These are phyloP conservation scores for Beta lomatogona DNA, from an alignment of 179 eudicot genomes.

Conservation along the genomic window DNA sequence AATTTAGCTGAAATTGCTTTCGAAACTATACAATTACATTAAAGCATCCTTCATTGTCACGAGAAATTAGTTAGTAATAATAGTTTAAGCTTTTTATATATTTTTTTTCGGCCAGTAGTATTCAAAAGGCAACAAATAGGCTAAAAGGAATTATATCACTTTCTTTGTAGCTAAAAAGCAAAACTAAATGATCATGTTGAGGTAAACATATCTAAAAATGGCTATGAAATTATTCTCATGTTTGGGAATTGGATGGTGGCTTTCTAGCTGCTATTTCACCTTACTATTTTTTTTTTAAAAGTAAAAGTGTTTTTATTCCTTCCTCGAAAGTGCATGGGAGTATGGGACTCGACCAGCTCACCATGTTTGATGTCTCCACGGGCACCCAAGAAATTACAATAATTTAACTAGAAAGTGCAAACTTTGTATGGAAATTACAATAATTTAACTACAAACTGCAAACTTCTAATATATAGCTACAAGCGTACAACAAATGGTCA, in stretches of 20 bases:
- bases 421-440: no score
- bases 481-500: no score
- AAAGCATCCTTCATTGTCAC: background rate
- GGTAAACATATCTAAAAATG: constrained; percentile 19
- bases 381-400: no score
- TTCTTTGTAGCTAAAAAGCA: constrained; percentile 22
- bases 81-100: background rate
- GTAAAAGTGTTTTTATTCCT: background rate
- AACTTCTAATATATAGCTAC: no score
- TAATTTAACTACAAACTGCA: no score
- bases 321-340: constrained; percentile 11
- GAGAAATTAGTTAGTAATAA: background rate
- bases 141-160: constrained; percentile 18
- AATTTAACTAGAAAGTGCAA: no score
- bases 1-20: no score
- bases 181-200: constrained; percentile 21
- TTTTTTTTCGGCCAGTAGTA: background rate
- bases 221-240: constrained; percentile 26
- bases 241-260: constrained; percentile 20
- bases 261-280: constrained; percentile 5
- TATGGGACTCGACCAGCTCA: background rate
- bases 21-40: no score
- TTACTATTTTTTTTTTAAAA: background rate
- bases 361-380: no score
- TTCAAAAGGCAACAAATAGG: constrained; percentile 14